Evolutionary conservation across 2,329 filamentous ascomycete genomes (phyloP).

Genomic region (Stylonectria norvegica): DNA sequence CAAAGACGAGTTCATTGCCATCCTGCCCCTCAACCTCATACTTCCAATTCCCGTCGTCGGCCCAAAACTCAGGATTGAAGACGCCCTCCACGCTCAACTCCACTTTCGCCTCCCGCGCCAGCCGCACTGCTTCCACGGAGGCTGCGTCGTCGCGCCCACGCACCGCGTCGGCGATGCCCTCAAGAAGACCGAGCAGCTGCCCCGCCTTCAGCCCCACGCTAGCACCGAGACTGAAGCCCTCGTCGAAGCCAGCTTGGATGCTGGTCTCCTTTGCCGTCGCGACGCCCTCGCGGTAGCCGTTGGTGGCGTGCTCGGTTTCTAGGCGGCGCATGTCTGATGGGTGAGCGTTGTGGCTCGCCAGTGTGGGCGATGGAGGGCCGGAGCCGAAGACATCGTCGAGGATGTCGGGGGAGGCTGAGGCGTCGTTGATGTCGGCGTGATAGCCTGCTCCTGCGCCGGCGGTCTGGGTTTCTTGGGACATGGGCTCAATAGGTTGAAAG

Average conservation of each 20-base stretch:
- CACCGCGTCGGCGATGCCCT: slow-evolving; percentile 61
- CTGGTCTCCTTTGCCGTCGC: slow-evolving; percentile 68
- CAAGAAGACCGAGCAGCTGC: slow-evolving; percentile 70
- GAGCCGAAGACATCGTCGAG: slow-evolving; percentile 39
- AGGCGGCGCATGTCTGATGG: slow-evolving; percentile 69
- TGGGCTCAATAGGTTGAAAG: slow-evolving; percentile 32
- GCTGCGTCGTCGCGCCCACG: slow-evolving; percentile 24
- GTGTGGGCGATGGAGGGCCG: slow-evolving; percentile 20
- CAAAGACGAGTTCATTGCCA: slow-evolving; percentile 49
- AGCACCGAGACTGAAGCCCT: slow-evolving; percentile 81
- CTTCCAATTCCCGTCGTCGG: slow-evolving; percentile 67
- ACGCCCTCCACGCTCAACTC: slow-evolving; percentile 62
- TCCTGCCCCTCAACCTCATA: slow-evolving; percentile 50
- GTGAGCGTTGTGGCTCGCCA: slow-evolving; percentile 28
- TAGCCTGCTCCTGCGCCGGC: slow-evolving; percentile 16
- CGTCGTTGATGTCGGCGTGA: slow-evolving; percentile 9
- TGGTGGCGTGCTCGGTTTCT: slow-evolving; percentile 72
- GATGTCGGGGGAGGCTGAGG: slow-evolving; percentile 20
- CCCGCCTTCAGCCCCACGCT: slow-evolving; percentile 73
- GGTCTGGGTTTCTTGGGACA: slow-evolving; percentile 27
- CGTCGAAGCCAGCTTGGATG: slow-evolving; percentile 87
- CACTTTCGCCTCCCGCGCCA: slow-evolving; percentile 49
- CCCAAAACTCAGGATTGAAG: slow-evolving; percentile 65
- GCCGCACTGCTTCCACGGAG: slow-evolving; percentile 19
- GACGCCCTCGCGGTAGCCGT: slow-evolving; percentile 88